Percentiles rank a stretch among this genome's conserved stretches.
These are phyloP conservation scores for Polychaeton citri DNA, from an alignment of 2,329 filamentous ascomycete species.

Conservation along the genomic window DNA sequence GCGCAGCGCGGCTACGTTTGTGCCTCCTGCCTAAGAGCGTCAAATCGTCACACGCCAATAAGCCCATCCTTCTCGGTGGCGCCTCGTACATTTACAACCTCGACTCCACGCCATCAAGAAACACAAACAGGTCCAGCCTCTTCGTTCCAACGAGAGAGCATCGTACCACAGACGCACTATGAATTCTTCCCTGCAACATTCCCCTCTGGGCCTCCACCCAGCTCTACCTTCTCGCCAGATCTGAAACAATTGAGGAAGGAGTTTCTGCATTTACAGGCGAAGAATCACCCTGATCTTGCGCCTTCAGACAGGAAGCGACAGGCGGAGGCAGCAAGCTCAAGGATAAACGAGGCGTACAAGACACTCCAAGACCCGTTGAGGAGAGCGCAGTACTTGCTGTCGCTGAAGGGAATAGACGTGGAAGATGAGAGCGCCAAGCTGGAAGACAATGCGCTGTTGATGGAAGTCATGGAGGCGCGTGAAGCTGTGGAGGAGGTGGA, in stretches of 20 bases:
- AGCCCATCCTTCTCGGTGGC: no score
- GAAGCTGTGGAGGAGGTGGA: slow-evolving; percentile 46
- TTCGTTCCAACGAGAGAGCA: no score
- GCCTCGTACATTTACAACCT: no score
- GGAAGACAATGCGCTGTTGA: slow-evolving; percentile 58
- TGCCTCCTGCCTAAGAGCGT: no score
- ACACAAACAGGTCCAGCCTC: no score
- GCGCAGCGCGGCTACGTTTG: no score
- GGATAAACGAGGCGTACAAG: slow-evolving; percentile 84
- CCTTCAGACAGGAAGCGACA: slow-evolving; percentile 37
- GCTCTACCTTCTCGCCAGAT: slow-evolving; percentile 63
- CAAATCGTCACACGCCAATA: no score
- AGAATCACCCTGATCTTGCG: slow-evolving; percentile 59
- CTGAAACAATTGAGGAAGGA: slow-evolving; percentile 59
- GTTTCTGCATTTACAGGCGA: slow-evolving; percentile 71
- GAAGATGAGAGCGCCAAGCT: slow-evolving; percentile 64
- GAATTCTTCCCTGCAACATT: slow-evolving; percentile 75
- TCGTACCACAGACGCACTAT: slow-evolving; percentile 52
- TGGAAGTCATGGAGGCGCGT: slow-evolving; percentile 62
- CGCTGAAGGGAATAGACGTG: slow-evolving; percentile 59
- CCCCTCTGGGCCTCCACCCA: slow-evolving; percentile 62
- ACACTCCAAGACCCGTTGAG: slow-evolving; percentile 66
- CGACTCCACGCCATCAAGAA: no score
- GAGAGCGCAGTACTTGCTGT: slow-evolving; percentile 78
- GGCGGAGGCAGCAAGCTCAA: slow-evolving; percentile 65